Base-by-base conservation (phyloP, 2,329 filamentous ascomycete species). In the Neoarthrinium moseri region DNA sequence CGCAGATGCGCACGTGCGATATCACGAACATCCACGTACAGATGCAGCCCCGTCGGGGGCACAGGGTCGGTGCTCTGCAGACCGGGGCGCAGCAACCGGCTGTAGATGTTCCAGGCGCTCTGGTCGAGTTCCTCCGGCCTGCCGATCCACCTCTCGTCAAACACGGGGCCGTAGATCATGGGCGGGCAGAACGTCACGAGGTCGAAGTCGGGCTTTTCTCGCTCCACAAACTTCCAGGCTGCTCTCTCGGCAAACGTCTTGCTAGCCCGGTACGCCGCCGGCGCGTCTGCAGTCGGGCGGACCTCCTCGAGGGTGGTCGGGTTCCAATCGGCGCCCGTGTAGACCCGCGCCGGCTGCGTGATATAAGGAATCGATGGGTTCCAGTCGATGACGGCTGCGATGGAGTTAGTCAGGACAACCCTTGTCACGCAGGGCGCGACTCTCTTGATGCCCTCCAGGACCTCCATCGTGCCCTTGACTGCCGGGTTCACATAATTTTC, bases 141-240 rank as follows among this genome's bases (percentile, higher is more conserved):
- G 8, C 40, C 34, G 27, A 53, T 37, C 24, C 50, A 48, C 5
- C 39, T 46, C 12, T 51, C 37, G 43, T 56, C 52, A 37, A 47
- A 42, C 6, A 56, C 32, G 10, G 75, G 75, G 2, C 75, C 75
- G 39, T 72, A 68, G 0, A 78, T 72, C 48, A 75, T 65, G 0
- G 74, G 73, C 6, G 75, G 75, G 52, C 73, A 73, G 38, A 78
- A 67, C 3, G 73, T 76, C 1, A 69, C 61, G 15, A 78, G 51
- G 11, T 62, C 66, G 54, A 78, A 78, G 50, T 70, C 71, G 3
- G 73, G 74, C 57, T 73, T 73, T 57, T 75, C 72, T 48, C 71
- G 67, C 59, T 74, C 66, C 3, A 77, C 47, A 45, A 77, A 77
- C 2, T 77, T 71, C 75, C 75, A 79, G 0, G 74, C 74, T 6